Conservation (phyloP, 805 yeast species). For the Wickerhamiella musiphila region DNA sequence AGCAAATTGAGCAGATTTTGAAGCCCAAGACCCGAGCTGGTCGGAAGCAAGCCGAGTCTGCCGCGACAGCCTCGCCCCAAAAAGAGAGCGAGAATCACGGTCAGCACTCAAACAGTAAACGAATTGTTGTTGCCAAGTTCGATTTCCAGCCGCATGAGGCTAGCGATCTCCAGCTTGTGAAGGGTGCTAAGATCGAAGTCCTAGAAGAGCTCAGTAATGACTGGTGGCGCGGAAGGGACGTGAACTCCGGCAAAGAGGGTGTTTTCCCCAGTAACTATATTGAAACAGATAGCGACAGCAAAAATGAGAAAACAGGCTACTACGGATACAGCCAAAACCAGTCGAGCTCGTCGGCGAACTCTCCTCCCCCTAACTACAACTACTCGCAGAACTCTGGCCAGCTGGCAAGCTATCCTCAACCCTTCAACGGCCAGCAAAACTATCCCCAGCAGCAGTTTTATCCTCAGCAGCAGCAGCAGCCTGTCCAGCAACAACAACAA, state of each 20-base stretch:
- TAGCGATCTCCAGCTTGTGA: constrained; percentile 48
- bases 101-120: neutral
- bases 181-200: constrained; percentile 56
- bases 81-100: constrained; percentile 13
- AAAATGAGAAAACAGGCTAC: constrained; percentile 8
- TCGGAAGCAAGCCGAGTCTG: constrained; percentile 32
- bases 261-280: constrained; percentile 87
- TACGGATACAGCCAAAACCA: constrained; percentile 5
- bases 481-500: constrained; percentile 14
- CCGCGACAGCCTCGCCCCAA: constrained; percentile 5
- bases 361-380: constrained; percentile 8
- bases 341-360: constrained; percentile 8
- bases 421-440: constrained; percentile 12
- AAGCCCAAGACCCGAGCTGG: constrained; percentile 24
- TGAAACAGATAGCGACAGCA: constrained; percentile 18
- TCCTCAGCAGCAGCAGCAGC: constrained; percentile 16
- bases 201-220: constrained; percentile 59
- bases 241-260: constrained; percentile 41
- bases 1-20: constrained; percentile 32
- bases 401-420: constrained; percentile 6
- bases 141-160: constrained; percentile 58
- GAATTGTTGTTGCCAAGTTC: constrained; percentile 42
- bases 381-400: constrained; percentile 5
- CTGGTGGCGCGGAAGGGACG: constrained; percentile 72
- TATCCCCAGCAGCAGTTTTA: constrained; percentile 10